Evolutionary conservation across 352 stramenopile genomes (phyloP).

Genomic region (Globisporangium rhizosaccharum): DNA sequence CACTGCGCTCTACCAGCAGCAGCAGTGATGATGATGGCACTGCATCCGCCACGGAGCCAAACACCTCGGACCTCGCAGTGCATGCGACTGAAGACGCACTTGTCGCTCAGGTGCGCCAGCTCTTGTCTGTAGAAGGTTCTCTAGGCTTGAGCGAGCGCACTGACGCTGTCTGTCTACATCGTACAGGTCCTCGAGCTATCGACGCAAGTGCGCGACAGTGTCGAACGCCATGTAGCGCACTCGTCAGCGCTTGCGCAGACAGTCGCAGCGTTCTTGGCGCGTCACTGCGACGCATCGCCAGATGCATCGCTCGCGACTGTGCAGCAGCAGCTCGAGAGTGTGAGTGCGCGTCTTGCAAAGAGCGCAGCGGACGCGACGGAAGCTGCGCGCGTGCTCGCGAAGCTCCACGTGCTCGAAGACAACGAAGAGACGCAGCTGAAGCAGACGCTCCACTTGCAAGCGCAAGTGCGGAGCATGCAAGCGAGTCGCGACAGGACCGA

Average conservation of each 20-base stretch:
- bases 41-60: not conserved
- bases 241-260: constrained; percentile 12
- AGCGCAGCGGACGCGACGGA: constrained; percentile 3
- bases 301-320: not conserved
- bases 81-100: constrained; percentile 12
- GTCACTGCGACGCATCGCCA: constrained; percentile 15
- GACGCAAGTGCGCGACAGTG: constrained; percentile 1
- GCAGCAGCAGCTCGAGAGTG: constrained; percentile 1
- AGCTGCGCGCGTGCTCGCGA: constrained; percentile 4
- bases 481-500: constrained; percentile 13
- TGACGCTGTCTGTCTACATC: no score
- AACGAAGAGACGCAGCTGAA: constrained; percentile 24
- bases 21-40: not conserved
- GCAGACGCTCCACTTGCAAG: constrained; percentile 25
- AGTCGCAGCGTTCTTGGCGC: constrained; percentile 23
- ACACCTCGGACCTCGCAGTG: not conserved
- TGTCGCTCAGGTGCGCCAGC: constrained; percentile 14
- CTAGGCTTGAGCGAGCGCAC: not conserved
- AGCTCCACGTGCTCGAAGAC: constrained; percentile 14
- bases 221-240: constrained; percentile 6
- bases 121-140: not conserved
- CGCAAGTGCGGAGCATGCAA: constrained; percentile 24
- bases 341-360: constrained; percentile 14
- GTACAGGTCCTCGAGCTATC: constrained; percentile 15
- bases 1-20: not conserved